Evolutionary conservation across 192 early-diverging fungal species (phyloP), one percentile per base, ranked within the genome.

Genomic region (Dimargaris xerosporica): DNA sequence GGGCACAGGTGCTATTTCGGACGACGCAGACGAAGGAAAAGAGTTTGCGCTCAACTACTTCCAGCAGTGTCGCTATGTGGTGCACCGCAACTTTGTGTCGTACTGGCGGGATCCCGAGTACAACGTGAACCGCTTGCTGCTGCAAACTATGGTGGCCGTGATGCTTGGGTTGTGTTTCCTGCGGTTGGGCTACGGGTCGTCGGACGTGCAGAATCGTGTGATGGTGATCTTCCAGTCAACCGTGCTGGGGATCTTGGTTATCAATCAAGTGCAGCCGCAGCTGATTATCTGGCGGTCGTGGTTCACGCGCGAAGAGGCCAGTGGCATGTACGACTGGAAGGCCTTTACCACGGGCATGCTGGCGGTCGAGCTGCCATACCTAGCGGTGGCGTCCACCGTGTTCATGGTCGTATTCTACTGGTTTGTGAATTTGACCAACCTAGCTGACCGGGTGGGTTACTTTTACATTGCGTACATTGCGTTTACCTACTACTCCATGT

Each of bases 41-140:
- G 29, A 54, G 43, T 64, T 39, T 45, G 63, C 63, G 13, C 69
- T 66, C 54, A 60, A 62, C 55, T 44, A 68, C 66, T 48, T 47
- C 63, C 67, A 65, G 66, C 84, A 84, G 71, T 76, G 71, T 51
- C 56, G 64, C 58, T 31, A 78, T 10, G 87, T 90, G 17, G 74
- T 78, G 44, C 72, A 69, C 41, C 78, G 85, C 58, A 89, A 83
- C 82, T 76, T 85, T 47, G 23, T 74, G 9, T 71, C 76, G 48
- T 89, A 81, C 75, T 90, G 80, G 80, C 79, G 87, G 48, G 77
- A 78, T 63, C 71, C 79, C 46, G 73, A 77, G 39, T 90, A 90
- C 70, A 87, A 86, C 67, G 63, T 85, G 66, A 85, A 80, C n/a
- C 75, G 79, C 58, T 45, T 80, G 21, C 73, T 75, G 23, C 72